Evolutionary conservation across 352 stramenopile species (phyloP), one percentile per base, ranked within the genome.

Genomic region (Pythium chondricola): DNA sequence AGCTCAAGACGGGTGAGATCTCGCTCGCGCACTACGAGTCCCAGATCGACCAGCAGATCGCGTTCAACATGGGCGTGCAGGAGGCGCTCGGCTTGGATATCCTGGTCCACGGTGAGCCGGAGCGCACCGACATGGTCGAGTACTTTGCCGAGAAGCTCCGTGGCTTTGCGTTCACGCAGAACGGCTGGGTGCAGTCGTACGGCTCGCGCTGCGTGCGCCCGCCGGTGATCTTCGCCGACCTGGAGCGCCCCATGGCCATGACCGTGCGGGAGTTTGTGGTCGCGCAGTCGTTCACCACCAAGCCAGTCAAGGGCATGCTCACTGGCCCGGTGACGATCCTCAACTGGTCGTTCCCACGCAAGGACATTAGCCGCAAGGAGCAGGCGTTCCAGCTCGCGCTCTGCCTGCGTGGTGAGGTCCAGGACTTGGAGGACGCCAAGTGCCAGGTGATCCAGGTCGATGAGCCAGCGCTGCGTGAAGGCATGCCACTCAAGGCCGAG

Each of bases 41-140:
- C n/a, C 74, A 85, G 50, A 97, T 97, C 29, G 86, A 96, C 66
- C 70, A 92, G 62, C 82, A 97, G 62, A 97, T 97, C 47, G 83
- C 82, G 7, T 94, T 85, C 65, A 86, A 86, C 61, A 96, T 97
- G 38, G 83, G 81, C 56, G 69, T 95, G 37, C 88, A 97, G 67
- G 88, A 97, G 65, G 83, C 75, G 3, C 57, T 97, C 5, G 91
- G 88, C 26, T 64, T 97, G 3, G 91, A 97, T 67, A 95, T 97
- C 54, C 59, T 97, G 2, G 91, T 97, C 26, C 91, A 97, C 61
- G 91, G 91, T 45, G 91, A 97, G 56, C 71, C 87, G 4, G 91
- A 97, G 64, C 85, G 88, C 57, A 97, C 85, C 4, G 91, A 97
- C 69, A 97, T 97, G 91, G 91, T 97, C 2, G 88, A 97, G 74